A percentile compares a stretch with the other conserved stretches of the same genome.
Evolutionary conservation across 2,329 filamentous ascomycete genomes (phyloP).

Genomic region (Hortaea sp.): DNA sequence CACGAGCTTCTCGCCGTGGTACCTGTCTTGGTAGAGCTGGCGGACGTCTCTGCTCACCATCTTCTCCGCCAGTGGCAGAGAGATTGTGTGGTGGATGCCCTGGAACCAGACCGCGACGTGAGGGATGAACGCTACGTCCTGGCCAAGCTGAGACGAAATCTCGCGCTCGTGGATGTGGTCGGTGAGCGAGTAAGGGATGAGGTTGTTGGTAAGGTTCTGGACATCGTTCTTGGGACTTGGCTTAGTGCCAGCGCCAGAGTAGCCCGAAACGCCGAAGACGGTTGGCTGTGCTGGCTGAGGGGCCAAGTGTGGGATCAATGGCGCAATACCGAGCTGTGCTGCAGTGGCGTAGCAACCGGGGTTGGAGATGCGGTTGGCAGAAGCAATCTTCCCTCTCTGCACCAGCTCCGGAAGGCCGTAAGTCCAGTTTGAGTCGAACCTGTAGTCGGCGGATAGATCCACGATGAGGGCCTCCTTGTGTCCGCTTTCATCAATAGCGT

Average conservation of each 20-base stretch:
- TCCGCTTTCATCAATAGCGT: conserved; percentile 67
- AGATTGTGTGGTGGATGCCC: conserved; percentile 86
- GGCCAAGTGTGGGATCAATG: conserved; percentile 66
- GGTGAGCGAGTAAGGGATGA: conserved; percentile 83
- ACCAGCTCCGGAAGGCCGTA: conserved; percentile 86
- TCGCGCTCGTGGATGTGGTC: conserved; percentile 94
- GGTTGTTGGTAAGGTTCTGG: conserved; percentile 69
- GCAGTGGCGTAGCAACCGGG: conserved; percentile 94
- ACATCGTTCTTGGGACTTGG: conserved; percentile 90
- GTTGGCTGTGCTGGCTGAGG: conserved; percentile 54
- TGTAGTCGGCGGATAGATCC: conserved; percentile 93
- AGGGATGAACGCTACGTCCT: conserved; percentile 72
- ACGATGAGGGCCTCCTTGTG: conserved; percentile 65
- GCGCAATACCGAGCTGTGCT: conserved; percentile 79
- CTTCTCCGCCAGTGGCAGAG: conserved; percentile 71
- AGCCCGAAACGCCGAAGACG: conserved; percentile 85
- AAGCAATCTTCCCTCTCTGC: conserved; percentile 63
- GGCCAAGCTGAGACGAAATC: conserved; percentile 68
- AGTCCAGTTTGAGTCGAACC: conserved; percentile 76
- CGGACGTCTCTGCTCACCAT: conserved; percentile 90
- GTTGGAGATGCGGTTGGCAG: conserved; percentile 75
- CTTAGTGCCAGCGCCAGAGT: conserved; percentile 91
- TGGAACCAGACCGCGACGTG: conserved; percentile 97
- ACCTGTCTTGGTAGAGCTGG: conserved; percentile 90
- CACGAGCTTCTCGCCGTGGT: conserved; percentile 89